Evolutionary conservation across 495 filamentous ascomycete genomes (phyloP).

Genomic region (Podospora fimiseda): DNA sequence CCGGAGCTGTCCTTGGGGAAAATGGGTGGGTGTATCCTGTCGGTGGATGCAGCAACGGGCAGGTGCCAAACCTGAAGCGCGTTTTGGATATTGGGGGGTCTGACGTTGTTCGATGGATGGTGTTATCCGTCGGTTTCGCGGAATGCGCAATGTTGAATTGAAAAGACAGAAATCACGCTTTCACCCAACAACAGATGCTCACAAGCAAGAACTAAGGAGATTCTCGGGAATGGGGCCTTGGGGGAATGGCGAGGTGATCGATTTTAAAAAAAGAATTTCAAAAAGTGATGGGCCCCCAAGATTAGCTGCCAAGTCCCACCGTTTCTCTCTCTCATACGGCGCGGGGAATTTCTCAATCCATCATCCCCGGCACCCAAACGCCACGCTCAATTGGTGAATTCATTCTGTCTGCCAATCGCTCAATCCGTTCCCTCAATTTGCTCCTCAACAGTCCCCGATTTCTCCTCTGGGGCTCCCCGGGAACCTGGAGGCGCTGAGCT

Average conservation of each 20-base stretch:
- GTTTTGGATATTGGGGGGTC: not conserved
- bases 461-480: too few relatives aligned
- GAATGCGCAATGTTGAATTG: constrained; percentile 18
- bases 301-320: constrained; percentile 6
- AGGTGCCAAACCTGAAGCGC: not conserved
- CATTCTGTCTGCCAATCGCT: not conserved
- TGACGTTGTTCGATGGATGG: too few relatives aligned
- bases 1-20: constrained; percentile 11
- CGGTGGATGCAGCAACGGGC: not conserved
- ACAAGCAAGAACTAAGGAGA: not conserved
- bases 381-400: not conserved
- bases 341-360: not conserved
- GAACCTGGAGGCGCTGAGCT: too few relatives aligned
- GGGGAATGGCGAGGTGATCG: constrained; percentile 13
- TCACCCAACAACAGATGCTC: not conserved
- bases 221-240: not conserved
- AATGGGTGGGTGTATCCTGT: not conserved
- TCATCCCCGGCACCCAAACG: not conserved
- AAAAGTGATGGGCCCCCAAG: constrained; percentile 1
- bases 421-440: too few relatives aligned
- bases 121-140: too few relatives aligned
- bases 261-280: constrained; percentile 20
- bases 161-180: not conserved
- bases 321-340: not conserved
- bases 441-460: too few relatives aligned